phyloP scores from a whole-genome alignment of 2,329 filamentous ascomycete species.

The Arthrobotrys musiformis region DNA sequence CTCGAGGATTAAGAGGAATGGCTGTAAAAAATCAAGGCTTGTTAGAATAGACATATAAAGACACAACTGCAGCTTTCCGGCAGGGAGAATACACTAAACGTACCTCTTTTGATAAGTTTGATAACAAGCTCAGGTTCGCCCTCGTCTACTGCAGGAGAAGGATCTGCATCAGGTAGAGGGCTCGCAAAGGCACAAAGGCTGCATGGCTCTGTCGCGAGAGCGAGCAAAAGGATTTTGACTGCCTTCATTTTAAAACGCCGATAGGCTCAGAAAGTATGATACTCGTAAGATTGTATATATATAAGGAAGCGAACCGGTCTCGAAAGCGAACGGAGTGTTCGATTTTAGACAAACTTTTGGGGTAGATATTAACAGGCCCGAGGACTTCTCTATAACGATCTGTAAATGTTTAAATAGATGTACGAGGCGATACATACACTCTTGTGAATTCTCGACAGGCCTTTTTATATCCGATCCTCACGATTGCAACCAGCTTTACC shows the following conservation, averaged over 20 bases:
- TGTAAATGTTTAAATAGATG: background rate
- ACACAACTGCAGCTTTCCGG: no score
- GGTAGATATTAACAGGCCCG: no score
- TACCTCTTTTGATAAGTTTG: conserved; percentile 1
- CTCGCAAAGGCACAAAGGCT: background rate
- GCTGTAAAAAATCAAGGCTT: background rate
- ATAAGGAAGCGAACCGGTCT: no score
- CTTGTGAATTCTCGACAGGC: background rate
- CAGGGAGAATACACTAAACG: background rate
- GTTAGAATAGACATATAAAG: background rate
- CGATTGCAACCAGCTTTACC: background rate
- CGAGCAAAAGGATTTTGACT: background rate
- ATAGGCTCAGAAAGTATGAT: background rate
- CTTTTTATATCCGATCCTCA: conserved; percentile 1
- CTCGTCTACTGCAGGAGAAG: background rate
- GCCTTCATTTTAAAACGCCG: conserved; percentile 1
- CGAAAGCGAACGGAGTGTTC: no score
- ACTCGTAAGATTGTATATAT: no score
- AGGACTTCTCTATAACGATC: no score
- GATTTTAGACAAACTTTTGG: no score
- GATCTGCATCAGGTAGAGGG: background rate
- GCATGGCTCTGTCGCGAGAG: background rate
- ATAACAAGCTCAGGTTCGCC: background rate
- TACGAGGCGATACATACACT: no score
- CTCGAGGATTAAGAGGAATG: background rate